Base-by-base conservation (phyloP, 2,329 filamentous ascomycete genomes). In the Neospermospora avenae region DNA sequence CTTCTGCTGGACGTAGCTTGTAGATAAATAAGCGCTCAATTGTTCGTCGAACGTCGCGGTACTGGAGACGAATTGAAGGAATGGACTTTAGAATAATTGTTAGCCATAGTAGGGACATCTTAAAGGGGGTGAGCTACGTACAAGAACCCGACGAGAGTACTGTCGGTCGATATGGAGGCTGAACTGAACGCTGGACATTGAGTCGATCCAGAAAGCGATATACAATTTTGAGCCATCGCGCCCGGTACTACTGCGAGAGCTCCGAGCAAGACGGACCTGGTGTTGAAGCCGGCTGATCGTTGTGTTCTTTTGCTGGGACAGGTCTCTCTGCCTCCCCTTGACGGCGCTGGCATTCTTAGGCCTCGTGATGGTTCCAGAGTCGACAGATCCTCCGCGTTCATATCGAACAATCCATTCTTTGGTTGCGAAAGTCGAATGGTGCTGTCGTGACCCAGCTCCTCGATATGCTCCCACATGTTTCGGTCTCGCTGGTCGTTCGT, bases 1-100 rank as follows among this genome's bases (percentile, higher is more conserved):
- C 92, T 96, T 90, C 71, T 81, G 76, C 71, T 87, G 84, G 55
- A 93, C 84, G 77, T 93, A 98, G 64, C 80, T 82, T 39, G 86
- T 87, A 58, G 83, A 78, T 56, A 97, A 82, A 75, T 96, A 97
- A 58, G 82, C 78, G 55, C 77, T 80, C 70, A 99, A 77, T 70
- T 89, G 83, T 44, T 80, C 74, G 74, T 99, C 95, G 73, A 99
- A 99, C 8, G 88, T 84, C 57, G 82, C 76, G 16, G 83, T 82
- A 72, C 89, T 87, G 46, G 89, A 89, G 68, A 98, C 95, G 74
- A 83, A 90, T 65, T 85, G 80, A 66, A 99, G 83, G 74, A 98
- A 99, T 49, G 92, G 87, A 77, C 93, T 96, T 71, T 49, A 58
- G 39, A 18, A 25, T 16, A 13, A 34, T 57, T 64, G 46, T 65